A percentile compares a stretch with the other conserved stretches of the same genome.
phyloP scores from a whole-genome alignment of 2,329 filamentous ascomycete genomes.

The Clonostachys byssicola region DNA sequence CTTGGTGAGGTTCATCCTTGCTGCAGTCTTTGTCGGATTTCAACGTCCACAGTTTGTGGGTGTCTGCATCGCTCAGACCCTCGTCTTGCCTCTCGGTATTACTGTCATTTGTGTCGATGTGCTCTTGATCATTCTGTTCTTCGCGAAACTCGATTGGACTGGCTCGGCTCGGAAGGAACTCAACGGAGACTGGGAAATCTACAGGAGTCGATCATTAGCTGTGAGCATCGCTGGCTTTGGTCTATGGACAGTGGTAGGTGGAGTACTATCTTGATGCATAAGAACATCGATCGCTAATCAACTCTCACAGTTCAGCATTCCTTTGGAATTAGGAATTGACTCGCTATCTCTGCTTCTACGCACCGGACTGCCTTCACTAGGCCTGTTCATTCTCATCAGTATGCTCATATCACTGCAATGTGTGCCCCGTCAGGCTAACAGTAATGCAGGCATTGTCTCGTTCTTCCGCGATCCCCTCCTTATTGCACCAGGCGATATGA shows the following conservation, averaged over 20 bases:
- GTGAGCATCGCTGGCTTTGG: constrained; percentile 33
- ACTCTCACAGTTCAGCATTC: constrained; percentile 39
- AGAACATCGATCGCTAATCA: not conserved
- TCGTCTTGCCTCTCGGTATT: constrained; percentile 37
- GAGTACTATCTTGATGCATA: too few species aligned
- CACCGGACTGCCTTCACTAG: constrained; percentile 45
- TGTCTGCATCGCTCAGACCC: constrained; percentile 45
- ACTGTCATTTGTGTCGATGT: constrained; percentile 38
- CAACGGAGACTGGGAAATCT: too few species aligned
- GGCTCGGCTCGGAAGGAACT: constrained; percentile 16
- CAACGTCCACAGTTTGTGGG: constrained; percentile 44
- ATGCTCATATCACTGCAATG: constrained; percentile 1
- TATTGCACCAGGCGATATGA: too few species aligned
- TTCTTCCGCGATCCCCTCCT: too few species aligned
- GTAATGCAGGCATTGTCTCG: too few species aligned
- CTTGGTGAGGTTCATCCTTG: constrained; percentile 43
- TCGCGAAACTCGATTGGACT: constrained; percentile 23
- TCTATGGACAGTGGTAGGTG: constrained; percentile 51
- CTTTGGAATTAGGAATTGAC: constrained; percentile 42
- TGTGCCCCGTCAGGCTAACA: too few species aligned
- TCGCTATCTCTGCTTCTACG: constrained; percentile 35
- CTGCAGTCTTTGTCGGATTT: constrained; percentile 49
- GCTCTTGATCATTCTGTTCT: constrained; percentile 35
- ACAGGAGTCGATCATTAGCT: too few species aligned
- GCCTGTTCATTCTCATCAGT: constrained; percentile 23